Conservation (phyloP, 768 basidiomycete genomes). For the Crucibulum laeve region DNA sequence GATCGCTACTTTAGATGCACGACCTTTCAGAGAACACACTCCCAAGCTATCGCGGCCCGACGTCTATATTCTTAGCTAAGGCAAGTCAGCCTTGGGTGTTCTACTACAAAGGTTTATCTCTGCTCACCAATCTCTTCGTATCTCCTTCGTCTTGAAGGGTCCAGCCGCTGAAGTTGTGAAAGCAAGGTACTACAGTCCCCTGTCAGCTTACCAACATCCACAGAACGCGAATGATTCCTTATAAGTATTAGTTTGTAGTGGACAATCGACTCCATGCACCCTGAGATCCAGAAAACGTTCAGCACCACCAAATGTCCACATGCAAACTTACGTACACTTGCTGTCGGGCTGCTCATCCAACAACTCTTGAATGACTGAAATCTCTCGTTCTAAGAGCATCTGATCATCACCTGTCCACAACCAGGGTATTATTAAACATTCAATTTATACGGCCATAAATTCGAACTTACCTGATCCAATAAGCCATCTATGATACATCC, state of each 20-base stretch:
- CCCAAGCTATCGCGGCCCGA: too few species aligned
- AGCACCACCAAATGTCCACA: background rate
- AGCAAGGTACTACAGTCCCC: slow-evolving; percentile 50
- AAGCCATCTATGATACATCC: slow-evolving; percentile 99
- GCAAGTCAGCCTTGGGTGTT: too few species aligned
- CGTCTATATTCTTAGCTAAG: too few species aligned
- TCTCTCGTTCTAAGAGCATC: slow-evolving; percentile 65
- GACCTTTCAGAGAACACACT: too few species aligned
- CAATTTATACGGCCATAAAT: background rate
- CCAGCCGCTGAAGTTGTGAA: slow-evolving; percentile 53
- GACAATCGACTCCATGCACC: slow-evolving; percentile 93
- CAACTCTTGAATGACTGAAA: slow-evolving; percentile 75
- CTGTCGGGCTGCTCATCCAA: slow-evolving; percentile 88
- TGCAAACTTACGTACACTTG: slow-evolving; percentile 58
- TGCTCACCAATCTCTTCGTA: slow-evolving; percentile 64
- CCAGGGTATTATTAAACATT: slow-evolving; percentile 2
- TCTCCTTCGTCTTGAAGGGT: slow-evolving; percentile 59
- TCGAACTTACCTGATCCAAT: slow-evolving; percentile 63
- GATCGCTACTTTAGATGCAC: too few species aligned
- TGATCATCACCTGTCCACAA: slow-evolving; percentile 48
- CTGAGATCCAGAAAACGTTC: slow-evolving; percentile 32
- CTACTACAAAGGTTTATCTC: background rate
- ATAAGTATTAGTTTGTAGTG: slow-evolving; percentile 75
- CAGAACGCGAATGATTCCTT: slow-evolving; percentile 31
- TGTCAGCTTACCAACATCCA: slow-evolving; percentile 29